Percentiles rank a stretch among this genome's conserved stretches.
Conservation (phyloP, 345 rosid species). For the Eucalyptus erythrocorys region DNA sequence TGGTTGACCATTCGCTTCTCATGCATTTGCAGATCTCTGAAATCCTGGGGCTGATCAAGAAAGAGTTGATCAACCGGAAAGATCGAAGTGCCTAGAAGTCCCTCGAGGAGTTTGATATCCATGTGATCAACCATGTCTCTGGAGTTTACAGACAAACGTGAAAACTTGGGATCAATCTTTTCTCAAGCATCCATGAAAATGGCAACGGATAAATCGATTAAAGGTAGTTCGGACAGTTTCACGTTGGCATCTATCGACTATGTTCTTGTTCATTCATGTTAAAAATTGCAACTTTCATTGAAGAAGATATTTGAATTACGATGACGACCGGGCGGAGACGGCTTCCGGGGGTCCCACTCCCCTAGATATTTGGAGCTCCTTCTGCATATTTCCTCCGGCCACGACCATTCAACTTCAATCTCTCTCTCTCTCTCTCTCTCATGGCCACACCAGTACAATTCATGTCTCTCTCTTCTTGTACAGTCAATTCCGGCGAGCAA, state of each 20-base stretch:
- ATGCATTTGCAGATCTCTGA: slow-evolving; percentile 31
- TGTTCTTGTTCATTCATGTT: neutral
- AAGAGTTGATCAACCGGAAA: slow-evolving; percentile 10
- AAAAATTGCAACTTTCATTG: neutral
- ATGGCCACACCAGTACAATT: neutral
- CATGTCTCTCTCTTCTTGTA: neutral
- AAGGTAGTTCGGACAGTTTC: neutral
- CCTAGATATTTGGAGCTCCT: neutral
- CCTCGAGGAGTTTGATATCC: neutral
- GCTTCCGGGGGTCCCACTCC: neutral
- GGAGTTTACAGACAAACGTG: neutral
- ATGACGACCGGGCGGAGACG: neutral
- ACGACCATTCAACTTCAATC: neutral
- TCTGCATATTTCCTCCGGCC: neutral
- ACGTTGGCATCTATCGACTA: neutral
- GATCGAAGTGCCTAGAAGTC: neutral
- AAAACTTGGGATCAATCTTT: neutral
- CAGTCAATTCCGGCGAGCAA: neutral
- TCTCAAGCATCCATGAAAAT: neutral
- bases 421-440: neutral
- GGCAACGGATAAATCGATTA: neutral
- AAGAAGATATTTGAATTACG: neutral
- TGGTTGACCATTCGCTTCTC: neutral
- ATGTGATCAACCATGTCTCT: neutral
- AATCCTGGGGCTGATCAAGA: slow-evolving; percentile 38